Evolutionary conservation across 108 stramenopile species (phyloP), one percentile per base, ranked within the genome.

Genomic region (Cyclotella choctawhatcheeana): DNA sequence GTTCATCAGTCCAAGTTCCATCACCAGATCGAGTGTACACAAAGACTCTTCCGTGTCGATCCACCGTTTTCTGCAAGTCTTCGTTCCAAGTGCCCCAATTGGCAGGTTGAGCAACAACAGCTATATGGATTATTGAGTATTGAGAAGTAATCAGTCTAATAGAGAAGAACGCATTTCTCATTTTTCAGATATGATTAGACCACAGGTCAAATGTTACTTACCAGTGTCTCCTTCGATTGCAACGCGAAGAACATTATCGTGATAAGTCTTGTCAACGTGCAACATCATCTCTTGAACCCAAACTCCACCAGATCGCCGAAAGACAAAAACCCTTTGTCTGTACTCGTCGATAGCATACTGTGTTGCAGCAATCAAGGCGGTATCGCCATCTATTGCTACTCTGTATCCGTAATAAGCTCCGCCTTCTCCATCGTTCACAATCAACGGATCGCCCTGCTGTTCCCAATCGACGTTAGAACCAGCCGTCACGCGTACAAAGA

Each of bases 381-480:
- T 61, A 44, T 61, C 60, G 1, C 60, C 60, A 61, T 61, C 60
- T 26, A 61, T 37, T 2, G 34, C 25, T 4, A 61, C 60, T 21
- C 60, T 61, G 24, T 61, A 61, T 0, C 60, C 60, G 20, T 30
- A 26, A 40, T 61, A 61, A 10, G 12, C 14, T 4, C 60, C 37
- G 17, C 27, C 21, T 16, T 44, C 8, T 0, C 30, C 60, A 1
- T 61, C 60, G 20, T 61, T 20, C 21, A 61, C 24, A 16, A 61
- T 37, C 21, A 61, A 30, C 12, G 60, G 60, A 43, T 26, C 27
- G 1, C 60, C 60, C 43, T 61, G 60, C 60, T 61, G 60, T 44
- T 30, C 35, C 60, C 60, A 61, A 2, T 61, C 60, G 1, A 44
- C 24, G 21, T 61, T 61, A 12, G 60, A 61, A 30, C 24, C 37